Evolutionary conservation across 2,329 filamentous ascomycete genomes (phyloP).

Genomic region (Penicillium sumatraense): DNA sequence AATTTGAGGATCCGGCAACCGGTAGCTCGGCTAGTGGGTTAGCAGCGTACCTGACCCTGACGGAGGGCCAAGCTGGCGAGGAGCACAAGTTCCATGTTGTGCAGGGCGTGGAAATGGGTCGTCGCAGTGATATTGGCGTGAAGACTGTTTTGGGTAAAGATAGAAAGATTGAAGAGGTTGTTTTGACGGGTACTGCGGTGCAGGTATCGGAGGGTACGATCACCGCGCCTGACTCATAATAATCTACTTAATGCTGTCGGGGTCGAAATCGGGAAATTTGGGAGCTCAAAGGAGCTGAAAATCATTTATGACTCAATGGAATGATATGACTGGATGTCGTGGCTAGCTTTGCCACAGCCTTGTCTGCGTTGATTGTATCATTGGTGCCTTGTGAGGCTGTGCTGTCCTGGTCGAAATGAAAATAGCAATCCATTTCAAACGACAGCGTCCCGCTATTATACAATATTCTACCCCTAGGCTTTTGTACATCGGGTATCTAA

Average conservation of each 20-base stretch:
- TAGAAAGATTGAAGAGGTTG: conserved; percentile 37
- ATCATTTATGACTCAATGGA: not conserved
- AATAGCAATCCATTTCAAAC: not conserved
- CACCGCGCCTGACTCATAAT: conserved; percentile 24
- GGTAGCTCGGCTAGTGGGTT: conserved; percentile 67
- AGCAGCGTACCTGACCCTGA: conserved; percentile 57
- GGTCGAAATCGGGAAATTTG: not conserved
- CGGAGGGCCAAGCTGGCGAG: conserved; percentile 36
- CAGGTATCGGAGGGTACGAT: conserved; percentile 42
- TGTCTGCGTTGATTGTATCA: not conserved
- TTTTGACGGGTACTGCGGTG: conserved; percentile 41
- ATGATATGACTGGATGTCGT: no score
- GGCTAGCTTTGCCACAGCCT: not conserved
- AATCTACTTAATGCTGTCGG: conserved; percentile 8
- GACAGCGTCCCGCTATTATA: no score
- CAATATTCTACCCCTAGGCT: no score
- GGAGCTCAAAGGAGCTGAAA: not conserved
- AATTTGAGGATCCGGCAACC: conserved; percentile 39
- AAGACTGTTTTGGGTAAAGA: conserved; percentile 29
- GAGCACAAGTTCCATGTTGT: conserved; percentile 56
- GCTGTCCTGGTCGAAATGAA: not conserved
- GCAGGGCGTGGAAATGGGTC: conserved; percentile 72
- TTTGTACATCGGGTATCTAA: no score
- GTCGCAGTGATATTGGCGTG: conserved; percentile 48
- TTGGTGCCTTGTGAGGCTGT: not conserved